Percentiles rank a stretch among this genome's conserved stretches.
Conservation (phyloP, 2,329 filamentous ascomycete species). For the Aspergillus flavus region DNA sequence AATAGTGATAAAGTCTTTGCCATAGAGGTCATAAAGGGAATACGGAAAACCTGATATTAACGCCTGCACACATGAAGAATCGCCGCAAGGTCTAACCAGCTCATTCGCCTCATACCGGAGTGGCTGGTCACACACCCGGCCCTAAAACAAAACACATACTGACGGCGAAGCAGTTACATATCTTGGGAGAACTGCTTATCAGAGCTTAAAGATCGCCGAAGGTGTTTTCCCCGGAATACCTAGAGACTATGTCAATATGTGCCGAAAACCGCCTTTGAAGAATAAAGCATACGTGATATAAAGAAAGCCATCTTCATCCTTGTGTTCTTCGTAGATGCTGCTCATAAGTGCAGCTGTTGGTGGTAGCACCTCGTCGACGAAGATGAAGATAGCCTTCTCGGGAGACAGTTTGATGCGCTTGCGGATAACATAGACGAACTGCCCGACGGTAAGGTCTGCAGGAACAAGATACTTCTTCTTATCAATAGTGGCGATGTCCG, state of each 20-base stretch:
- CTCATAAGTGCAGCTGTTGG: slow-evolving; percentile 98
- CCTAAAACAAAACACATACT: slow-evolving; percentile 10
- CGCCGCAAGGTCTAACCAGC: slow-evolving; percentile 20
- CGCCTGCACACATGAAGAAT: slow-evolving; percentile 25
- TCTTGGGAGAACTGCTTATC: slow-evolving; percentile 14
- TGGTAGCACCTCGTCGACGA: slow-evolving; percentile 96
- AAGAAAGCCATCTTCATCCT: slow-evolving; percentile 84
- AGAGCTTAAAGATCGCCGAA: slow-evolving; percentile 63
- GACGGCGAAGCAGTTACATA: slow-evolving; percentile 18
- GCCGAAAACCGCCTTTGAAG: not conserved
- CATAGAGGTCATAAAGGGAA: slow-evolving; percentile 17
- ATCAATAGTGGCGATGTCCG: slow-evolving; percentile 98
- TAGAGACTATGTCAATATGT: slow-evolving; percentile 31
- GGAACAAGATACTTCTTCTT: slow-evolving; percentile 99
- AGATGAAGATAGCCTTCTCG: slow-evolving; percentile 99
- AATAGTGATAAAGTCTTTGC: slow-evolving; percentile 19
- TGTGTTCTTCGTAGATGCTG: slow-evolving; percentile 99
- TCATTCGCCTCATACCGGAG: slow-evolving; percentile 16
- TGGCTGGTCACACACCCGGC: slow-evolving; percentile 11
- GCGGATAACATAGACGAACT: slow-evolving; percentile 99
- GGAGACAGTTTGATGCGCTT: slow-evolving; percentile 99
- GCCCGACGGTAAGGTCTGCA: slow-evolving; percentile 94
- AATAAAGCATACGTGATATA: slow-evolving; percentile 80
- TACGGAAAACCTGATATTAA: slow-evolving; percentile 23
- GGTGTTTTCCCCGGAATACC: slow-evolving; percentile 98